Evolutionary conservation across 306 rosid genomes (phyloP), one percentile per base, ranked within the genome.

Genomic region (Inga leiocalycina): DNA sequence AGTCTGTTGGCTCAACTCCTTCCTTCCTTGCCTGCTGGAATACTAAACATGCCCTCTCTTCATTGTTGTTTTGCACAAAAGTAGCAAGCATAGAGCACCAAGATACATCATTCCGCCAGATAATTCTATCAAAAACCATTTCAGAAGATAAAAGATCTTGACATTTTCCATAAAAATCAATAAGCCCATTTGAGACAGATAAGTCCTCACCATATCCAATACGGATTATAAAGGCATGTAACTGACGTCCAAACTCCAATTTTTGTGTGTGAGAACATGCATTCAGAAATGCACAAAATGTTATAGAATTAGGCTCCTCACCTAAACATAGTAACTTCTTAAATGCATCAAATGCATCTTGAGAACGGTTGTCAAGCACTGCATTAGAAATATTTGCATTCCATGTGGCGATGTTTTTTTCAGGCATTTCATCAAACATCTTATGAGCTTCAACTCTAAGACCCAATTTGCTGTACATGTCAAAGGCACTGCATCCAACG

Each of bases 151-250:
- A 87, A 62, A 81, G 11, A 15, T 88, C 92, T 77, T 83, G 78
- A 71, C 98, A 93, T 89, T 93, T 95, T 51, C 98, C 98, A 45
- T 95, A 93, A 66, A 95, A 95, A 85, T 92, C 92, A 81, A 93
- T 87, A 45, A 95, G 88, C 83, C 98, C 98, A 76, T 95, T 95
- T 14, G 81, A 75, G 68, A 91, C 93, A 20, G 91, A 86, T 76
- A 91, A 90, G 77, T 92, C 87, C n/a, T 62, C 87, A 68, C 78
- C 85, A 79, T 73, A 79, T 48, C 98, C 90, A 76, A 81, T 74
- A 19, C 88, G 87, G 80, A 89, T 77, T 19, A 89, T 80, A 86
- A 87, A 89, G 43, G 91, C 92, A 52, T 95, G 98, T 51, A 93
- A 44, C 59, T 95, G 98, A 54, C 83, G 71, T 69, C 97, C 98